Evolutionary conservation across 805 yeast species (phyloP), one percentile per base, ranked within the genome.

Genomic region (Hanseniaspora jakobsenii): DNA sequence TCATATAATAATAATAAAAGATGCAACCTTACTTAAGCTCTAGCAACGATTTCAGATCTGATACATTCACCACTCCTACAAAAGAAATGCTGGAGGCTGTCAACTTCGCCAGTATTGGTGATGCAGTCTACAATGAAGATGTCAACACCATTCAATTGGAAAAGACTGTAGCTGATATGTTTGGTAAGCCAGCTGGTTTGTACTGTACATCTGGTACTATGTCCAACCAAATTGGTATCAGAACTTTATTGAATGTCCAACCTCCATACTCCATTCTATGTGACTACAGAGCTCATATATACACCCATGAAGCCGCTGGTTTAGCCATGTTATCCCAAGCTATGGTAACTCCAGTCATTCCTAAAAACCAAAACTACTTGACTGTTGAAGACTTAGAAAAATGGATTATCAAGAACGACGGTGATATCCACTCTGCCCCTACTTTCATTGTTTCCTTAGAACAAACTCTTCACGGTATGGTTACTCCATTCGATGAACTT

Each of bases 51-150:
- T 71, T 69, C 54, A 60, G 75, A 58, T 67, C 84, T 58, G 97
- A 87, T 60, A 87, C 96, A 1, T 84, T 85, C 70, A 86, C 95
- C 3, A 81, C 82, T 10, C 96, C 96, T 18, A 75, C 94, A 0
- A 65, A 66, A 27, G 66, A 73, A 32, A 84, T 86, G 89, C 58
- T 81, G 16, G 68, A 71, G 47, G 76, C 85, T 36, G 75, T 73
- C 36, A 40, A 66, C 22, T 52, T 58, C 5, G 72, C 82, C 23
- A 64, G 87, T 1, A 68, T 73, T 38, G 96, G 96, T 35, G 96
- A 87, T 56, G 72, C 89, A 8, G 95, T 87, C n/a, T 84, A 84
- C 63, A 70, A 74, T 50, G 95, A 87, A 58, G 97, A 87, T 58
- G 62, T 62, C 17, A 75, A 78, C 51, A 83, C 94, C 19, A 59